A percentile compares a stretch with the other conserved stretches of the same genome.
These are phyloP conservation scores for Luvunga scandens DNA, from an alignment of 345 rosid species.

Conservation along the genomic window DNA sequence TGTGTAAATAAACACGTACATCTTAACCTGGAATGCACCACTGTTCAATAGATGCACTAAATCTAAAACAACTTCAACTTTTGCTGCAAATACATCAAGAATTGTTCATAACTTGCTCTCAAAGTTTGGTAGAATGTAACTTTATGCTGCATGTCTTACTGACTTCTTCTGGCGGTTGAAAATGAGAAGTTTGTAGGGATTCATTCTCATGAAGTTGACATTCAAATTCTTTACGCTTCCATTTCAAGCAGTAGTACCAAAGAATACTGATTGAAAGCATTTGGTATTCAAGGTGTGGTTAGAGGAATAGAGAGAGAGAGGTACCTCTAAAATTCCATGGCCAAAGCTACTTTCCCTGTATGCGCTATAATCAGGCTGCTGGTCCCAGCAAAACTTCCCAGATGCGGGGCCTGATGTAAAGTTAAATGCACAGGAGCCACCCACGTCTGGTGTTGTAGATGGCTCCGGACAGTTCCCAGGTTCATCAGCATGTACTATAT, in stretches of 20 bases:
- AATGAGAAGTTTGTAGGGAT: background rate
- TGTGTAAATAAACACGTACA: no score
- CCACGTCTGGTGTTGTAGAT: constrained; percentile 52
- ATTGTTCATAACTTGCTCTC: no score
- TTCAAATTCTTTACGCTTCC: no score
- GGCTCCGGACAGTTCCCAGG: constrained; percentile 77
- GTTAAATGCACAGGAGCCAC: constrained; percentile 74
- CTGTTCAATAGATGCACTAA: background rate
- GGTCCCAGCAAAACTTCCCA: constrained; percentile 86
- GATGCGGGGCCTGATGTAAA: constrained; percentile 68
- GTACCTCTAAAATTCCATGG: constrained; percentile 93
- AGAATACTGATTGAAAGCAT: background rate
- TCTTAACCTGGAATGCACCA: no score
- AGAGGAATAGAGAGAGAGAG: background rate
- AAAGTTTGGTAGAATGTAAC: no score
- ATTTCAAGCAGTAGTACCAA: background rate
- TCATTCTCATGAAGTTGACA: background rate
- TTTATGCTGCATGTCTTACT: no score
- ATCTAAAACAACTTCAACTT: background rate
- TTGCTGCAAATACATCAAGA: no score
- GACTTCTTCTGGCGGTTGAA: no score
- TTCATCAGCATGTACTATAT: constrained; percentile 71
- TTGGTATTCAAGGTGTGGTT: background rate
- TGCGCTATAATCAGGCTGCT: constrained; percentile 90
- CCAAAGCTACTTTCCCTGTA: constrained; percentile 93